Evolutionary conservation across 345 rosid genomes (phyloP), one percentile per base, ranked within the genome.

Genomic region (Ricinus communis): DNA sequence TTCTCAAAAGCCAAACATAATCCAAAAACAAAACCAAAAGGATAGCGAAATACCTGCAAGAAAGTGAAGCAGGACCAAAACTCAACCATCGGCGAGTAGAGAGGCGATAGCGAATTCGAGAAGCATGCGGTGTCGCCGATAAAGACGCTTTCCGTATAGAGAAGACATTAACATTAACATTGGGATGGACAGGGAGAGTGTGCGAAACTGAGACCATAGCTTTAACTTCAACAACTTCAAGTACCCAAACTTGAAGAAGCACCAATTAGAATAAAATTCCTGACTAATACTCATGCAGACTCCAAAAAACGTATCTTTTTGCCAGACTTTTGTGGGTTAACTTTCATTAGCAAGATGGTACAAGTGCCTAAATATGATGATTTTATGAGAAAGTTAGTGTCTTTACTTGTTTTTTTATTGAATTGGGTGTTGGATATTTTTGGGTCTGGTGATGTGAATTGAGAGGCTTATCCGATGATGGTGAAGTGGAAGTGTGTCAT

Each of bases 21-120:
- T 62, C 38, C 33, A 25, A 66, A 45, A 18, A 5, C 54, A 46
- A 60, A 51, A 24, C 4, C 41, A 40, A 13, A 40, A 19, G 3
- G 28, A 54, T 18, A 49, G 21, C 66, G 13, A 5, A 71, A 15
- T 46, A 87, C 91, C 87, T 80, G 79, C 52, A 77, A 57, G 67
- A 59, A 67, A 10, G 21, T 5, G 76, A 73, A 59, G 74, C 53
- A 33, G 65, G 58, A 56, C 58, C 54, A 46, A 68, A 79, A 66
- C 67, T 91, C 86, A 88, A 68, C 89, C 97, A 71, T 84, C 78
- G 77, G 75, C 89, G 71, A 90, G 85, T 73, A 82, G 88, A 21
- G 86, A 89, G 68, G 82, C 88, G 81, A 90, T 73, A 60, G 81
- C 87, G 86, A 74, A 87, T 51, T 76, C 88, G 60, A 63, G 73